Conservation (phyloP, 2,329 filamentous ascomycete species). For the Penicillium sp. region DNA sequence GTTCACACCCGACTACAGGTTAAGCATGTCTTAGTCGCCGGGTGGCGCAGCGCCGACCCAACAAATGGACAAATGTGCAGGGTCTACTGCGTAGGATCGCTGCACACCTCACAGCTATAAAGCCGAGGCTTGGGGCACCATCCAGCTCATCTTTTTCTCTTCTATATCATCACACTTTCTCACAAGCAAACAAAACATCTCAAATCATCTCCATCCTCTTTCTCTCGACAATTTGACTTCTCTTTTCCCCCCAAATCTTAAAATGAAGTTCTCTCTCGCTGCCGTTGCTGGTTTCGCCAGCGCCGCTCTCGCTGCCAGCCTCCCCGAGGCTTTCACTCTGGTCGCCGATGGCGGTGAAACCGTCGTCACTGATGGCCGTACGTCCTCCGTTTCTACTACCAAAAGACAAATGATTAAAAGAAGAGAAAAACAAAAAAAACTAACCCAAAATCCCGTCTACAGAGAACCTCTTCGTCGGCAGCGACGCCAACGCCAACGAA, state of each 20-base stretch:
- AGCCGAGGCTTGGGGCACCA: neutral
- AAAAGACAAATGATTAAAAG: neutral
- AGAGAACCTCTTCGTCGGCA: conserved; percentile 22
- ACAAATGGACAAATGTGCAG: neutral
- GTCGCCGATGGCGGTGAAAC: conserved; percentile 23
- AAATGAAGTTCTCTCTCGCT: conserved; percentile 26
- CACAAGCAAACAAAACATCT: neutral
- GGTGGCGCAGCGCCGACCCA: neutral
- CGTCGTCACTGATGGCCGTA: conserved; percentile 24
- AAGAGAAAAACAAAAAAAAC: too few relatives aligned
- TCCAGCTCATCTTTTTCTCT: neutral
- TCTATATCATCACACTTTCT: neutral
- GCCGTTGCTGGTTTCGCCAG: conserved; percentile 18
- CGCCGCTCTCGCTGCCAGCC: conserved; percentile 17
- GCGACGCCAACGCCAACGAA: conserved; percentile 16
- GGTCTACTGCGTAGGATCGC: neutral
- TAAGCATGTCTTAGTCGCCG: conserved; percentile 1
- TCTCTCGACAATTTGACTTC: neutral
- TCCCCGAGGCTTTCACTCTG: conserved; percentile 24
- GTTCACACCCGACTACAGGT: neutral
- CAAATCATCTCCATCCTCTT: neutral
- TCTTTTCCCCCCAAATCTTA: conserved; percentile 1
- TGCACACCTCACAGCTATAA: neutral
- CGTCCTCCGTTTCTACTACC: neutral
- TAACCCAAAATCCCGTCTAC: too few relatives aligned